These are phyloP conservation scores for Eucalyptus shirleyi DNA, from an alignment of 345 rosid species.

Conservation along the genomic window DNA sequence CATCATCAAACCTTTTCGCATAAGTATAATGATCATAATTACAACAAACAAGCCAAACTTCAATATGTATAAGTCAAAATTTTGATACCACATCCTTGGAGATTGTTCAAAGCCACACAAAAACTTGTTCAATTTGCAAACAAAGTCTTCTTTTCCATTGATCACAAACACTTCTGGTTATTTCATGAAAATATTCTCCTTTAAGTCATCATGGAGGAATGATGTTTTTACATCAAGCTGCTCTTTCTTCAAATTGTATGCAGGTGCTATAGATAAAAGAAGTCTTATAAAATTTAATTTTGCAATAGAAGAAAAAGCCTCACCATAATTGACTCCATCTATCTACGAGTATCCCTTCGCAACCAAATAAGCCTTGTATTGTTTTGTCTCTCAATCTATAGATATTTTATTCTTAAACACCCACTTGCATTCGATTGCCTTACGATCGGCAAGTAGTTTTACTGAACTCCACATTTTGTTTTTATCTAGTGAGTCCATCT, in stretches of 20 bases:
- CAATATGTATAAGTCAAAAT: background rate
- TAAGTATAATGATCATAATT: background rate
- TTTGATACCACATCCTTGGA: background rate
- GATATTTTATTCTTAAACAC: background rate
- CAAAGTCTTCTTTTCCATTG: background rate
- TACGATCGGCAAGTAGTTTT: accelerated
- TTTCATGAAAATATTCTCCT: background rate
- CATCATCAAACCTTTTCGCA: background rate
- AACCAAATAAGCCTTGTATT: background rate
- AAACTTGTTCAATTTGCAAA: background rate
- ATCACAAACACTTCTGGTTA: too few species aligned
- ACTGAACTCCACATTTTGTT: accelerated
- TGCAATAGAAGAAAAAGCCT: background rate
- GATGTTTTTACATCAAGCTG: background rate
- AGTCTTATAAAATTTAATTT: too few species aligned
- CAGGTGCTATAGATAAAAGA: too few species aligned
- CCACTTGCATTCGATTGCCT: background rate
- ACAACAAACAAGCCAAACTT: background rate
- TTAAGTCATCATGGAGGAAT: background rate
- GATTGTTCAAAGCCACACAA: background rate
- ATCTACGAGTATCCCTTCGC: background rate
- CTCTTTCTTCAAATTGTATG: background rate
- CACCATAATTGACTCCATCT: background rate
- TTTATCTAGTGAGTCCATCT: background rate
- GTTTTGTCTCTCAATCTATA: background rate